Conservation (phyloP, 1,284 basidiomycete genomes). For the Malassezia slooffiae region DNA sequence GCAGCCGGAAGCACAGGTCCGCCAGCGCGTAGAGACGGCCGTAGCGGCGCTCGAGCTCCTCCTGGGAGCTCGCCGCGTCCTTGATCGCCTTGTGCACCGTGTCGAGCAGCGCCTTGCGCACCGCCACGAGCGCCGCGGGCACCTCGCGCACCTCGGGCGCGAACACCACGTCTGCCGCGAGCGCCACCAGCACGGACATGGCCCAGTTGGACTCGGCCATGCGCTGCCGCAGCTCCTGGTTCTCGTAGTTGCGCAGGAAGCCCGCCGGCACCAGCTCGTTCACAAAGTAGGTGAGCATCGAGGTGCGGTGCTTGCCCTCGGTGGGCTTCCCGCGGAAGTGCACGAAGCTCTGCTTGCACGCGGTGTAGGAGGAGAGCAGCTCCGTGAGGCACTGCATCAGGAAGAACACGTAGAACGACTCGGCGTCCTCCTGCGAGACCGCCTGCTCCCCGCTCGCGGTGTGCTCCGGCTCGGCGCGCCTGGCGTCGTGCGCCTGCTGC, state of each 20-base stretch:
- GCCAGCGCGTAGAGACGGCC: slow-evolving; percentile 76
- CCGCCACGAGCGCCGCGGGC: slow-evolving; percentile 60
- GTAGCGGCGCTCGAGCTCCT: slow-evolving; percentile 67
- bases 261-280: slow-evolving; percentile 43
- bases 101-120: slow-evolving; percentile 82
- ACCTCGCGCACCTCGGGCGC: slow-evolving; percentile 53
- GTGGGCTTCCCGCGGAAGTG: slow-evolving; percentile 51
- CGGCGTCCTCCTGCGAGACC: slow-evolving; percentile 18
- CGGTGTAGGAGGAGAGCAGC: slow-evolving; percentile 79
- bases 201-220: slow-evolving; percentile 57
- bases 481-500: not conserved
- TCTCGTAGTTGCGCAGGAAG: slow-evolving; percentile 32
- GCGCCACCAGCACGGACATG: slow-evolving; percentile 76
- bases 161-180: slow-evolving; percentile 70
- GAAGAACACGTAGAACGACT: slow-evolving; percentile 67
- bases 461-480: slow-evolving; percentile 5
- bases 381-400: slow-evolving; percentile 86
- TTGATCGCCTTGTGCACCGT: slow-evolving; percentile 75
- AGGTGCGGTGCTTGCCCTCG: no score
- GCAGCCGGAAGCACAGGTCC: slow-evolving; percentile 75
- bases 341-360: slow-evolving; percentile 78
- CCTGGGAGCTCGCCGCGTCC: slow-evolving; percentile 57
- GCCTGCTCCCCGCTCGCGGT: slow-evolving; percentile 16
- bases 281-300: slow-evolving; percentile 36
- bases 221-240: slow-evolving; percentile 38